Conservation (phyloP, 108 stramenopile species). For the Skeletonema costatum region DNA sequence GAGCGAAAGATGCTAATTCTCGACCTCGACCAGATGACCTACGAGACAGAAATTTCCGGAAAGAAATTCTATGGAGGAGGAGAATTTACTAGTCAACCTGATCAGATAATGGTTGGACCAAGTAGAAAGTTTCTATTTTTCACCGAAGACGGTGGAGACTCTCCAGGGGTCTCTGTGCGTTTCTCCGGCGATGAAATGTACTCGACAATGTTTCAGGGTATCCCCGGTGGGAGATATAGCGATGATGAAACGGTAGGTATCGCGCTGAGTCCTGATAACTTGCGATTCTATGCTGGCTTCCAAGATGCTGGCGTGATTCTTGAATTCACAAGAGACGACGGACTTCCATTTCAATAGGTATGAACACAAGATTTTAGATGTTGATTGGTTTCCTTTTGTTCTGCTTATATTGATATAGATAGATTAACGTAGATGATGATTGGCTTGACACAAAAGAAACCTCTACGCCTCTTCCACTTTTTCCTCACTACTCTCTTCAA, state of each 20-base stretch:
- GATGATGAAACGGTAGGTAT: neutral
- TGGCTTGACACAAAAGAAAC: no score
- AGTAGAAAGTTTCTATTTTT: neutral
- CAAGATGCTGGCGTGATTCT: neutral
- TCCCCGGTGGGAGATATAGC: neutral
- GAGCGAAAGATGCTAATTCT: slow-evolving; percentile 36
- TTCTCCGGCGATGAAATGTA: neutral
- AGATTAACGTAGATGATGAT: no score
- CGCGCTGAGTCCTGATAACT: neutral
- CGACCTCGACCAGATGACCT: slow-evolving; percentile 47
- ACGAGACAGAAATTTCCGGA: slow-evolving; percentile 20
- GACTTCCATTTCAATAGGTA: neutral
- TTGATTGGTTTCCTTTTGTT: no score
- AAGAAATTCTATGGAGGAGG: slow-evolving; percentile 13
- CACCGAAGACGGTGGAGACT: neutral
- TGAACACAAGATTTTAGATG: no score
- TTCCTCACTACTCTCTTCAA: slow-evolving; percentile 26
- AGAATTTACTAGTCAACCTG: slow-evolving; percentile 48
- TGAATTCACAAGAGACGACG: slow-evolving; percentile 1
- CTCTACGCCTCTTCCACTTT: neutral
- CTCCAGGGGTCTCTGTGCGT: neutral
- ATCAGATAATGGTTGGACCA: neutral
- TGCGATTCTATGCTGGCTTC: neutral
- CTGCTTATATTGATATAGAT: no score
- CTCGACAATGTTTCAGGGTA: neutral